Conservation (phyloP, 2,329 filamentous ascomycete species). For the Colletotrichum euphorbiae region DNA sequence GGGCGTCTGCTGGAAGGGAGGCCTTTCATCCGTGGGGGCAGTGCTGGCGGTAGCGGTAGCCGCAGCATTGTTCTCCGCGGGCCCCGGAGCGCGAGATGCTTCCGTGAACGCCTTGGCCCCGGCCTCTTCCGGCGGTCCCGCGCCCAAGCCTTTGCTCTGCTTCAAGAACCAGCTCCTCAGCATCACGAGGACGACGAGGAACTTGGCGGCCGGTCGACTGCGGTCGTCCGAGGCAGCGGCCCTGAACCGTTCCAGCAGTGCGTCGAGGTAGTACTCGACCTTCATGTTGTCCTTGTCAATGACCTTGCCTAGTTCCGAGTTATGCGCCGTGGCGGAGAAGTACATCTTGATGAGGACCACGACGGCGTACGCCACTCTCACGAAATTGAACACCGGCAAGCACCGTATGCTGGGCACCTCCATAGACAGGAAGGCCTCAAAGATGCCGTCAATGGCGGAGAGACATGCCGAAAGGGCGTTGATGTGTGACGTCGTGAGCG, state of each 20-base stretch:
- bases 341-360: conserved; percentile 81
- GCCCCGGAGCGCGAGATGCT: neutral
- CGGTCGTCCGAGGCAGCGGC: conserved; percentile 71
- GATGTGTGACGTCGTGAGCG: conserved; percentile 69
- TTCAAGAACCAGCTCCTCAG: conserved; percentile 76
- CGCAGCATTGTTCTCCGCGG: neutral
- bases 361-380: conserved; percentile 77
- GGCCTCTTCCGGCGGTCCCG: conserved; percentile 1
- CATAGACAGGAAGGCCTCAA: conserved; percentile 74
- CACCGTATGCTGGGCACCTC: conserved; percentile 69
- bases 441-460: conserved; percentile 72
- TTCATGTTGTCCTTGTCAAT: conserved; percentile 77
- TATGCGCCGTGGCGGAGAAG: conserved; percentile 72
- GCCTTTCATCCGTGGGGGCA: conserved; percentile 39
- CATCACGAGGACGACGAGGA: conserved; percentile 77
- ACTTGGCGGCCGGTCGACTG: conserved; percentile 76
- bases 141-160: conserved; percentile 50
- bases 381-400: conserved; percentile 77
- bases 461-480: conserved; percentile 76
- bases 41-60: neutral
- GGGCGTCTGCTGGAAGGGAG: conserved; percentile 40
- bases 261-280: conserved; percentile 73
- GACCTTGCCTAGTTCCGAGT: conserved; percentile 75
- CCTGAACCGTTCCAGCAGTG: conserved; percentile 75
- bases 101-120: conserved; percentile 17